Base-by-base conservation (phyloP, 192 early-diverging fungal species). In the Spinellus fusiger region DNA sequence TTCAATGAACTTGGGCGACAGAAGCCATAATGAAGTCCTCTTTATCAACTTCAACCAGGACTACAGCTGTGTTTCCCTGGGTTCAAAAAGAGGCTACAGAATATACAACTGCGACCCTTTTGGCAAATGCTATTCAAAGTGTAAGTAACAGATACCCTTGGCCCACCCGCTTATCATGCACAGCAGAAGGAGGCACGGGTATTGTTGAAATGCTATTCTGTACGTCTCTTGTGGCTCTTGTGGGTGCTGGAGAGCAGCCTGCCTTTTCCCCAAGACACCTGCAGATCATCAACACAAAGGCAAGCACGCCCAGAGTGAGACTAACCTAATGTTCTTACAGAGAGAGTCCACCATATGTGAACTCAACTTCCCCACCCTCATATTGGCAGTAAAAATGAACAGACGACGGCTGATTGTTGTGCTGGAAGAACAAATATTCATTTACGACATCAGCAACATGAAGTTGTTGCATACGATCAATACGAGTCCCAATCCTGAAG, bases 391-490 rank as follows among this genome's bases (percentile, higher is more conserved):
- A 15, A 96, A 96, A 74, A 80, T 98, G 56, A 98, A 98, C 79
- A 80, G 94, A 32, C 89, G 89, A 61, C 84, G 93, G 23, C 79
- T 98, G 9, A 85, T 97, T 31, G 94, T 96, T 8, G 89, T 95
- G 35, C 80, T 98, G 37, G 96, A 98, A 62, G 91, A 94, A 70
- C 89, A 91, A 57, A 93, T 96, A 49, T 96, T 91, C 68, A 85
- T 96, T n/a, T 96, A 96, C 75, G 94, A 98, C 63, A 95, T 96
- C 54, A 85, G 86, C 70, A 98, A 98, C 73, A 98, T 98, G 94
- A 94, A 95, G 71, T 80, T 96, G 6, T 77, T 96, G 35, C 89
- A 96, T 59, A 93, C 92, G 0, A 93, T 98, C 60, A 92, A 98
- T 49, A 97, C 94, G 5, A 89, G 84, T 60, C 92, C 92, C 0